A percentile compares a stretch with the other conserved stretches of the same genome.
Conservation (phyloP, 2,329 filamentous ascomycete species). For the Trichoderma endophyticum region DNA sequence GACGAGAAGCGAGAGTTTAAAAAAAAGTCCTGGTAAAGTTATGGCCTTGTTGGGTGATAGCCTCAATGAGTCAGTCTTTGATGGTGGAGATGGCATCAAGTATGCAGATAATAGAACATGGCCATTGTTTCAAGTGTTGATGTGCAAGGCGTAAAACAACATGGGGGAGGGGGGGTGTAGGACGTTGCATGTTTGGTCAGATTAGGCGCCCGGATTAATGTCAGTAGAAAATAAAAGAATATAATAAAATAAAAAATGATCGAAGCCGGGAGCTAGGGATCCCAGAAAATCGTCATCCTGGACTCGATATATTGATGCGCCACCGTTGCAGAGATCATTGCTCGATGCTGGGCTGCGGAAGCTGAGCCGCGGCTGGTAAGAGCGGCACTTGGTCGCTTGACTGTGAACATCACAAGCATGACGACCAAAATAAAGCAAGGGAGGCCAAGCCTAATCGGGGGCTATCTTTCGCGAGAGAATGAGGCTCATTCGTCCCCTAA, state of each 20-base stretch:
- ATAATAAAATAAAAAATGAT: not conserved
- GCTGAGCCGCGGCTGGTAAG: constrained; percentile 3
- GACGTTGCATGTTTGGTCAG: not conserved
- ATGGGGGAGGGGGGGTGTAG: not conserved
- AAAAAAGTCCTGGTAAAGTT: constrained; percentile 3
- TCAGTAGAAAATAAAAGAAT: not conserved
- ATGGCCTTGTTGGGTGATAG: constrained; percentile 9
- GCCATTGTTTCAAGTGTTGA: constrained; percentile 3
- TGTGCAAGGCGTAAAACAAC: constrained; percentile 2
- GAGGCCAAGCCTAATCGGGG: not conserved
- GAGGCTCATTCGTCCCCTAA: constrained; percentile 12
- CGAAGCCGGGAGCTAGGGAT: not conserved
- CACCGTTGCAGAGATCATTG: not conserved
- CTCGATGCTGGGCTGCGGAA: not conserved
- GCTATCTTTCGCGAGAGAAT: constrained; percentile 5
- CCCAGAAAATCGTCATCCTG: not conserved
- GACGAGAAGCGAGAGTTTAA: not conserved
- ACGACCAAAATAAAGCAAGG: not conserved
- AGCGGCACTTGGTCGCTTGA: constrained; percentile 6
- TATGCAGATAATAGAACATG: not conserved
- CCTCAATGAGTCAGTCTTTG: not conserved
- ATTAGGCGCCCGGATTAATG: constrained; percentile 7
- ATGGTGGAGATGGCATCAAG: constrained; percentile 5
- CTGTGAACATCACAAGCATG: not conserved
- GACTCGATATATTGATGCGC: not conserved